These are phyloP conservation scores for Takashimella koratensis DNA, from an alignment of 1,284 basidiomycete genomes.

Conservation along the genomic window DNA sequence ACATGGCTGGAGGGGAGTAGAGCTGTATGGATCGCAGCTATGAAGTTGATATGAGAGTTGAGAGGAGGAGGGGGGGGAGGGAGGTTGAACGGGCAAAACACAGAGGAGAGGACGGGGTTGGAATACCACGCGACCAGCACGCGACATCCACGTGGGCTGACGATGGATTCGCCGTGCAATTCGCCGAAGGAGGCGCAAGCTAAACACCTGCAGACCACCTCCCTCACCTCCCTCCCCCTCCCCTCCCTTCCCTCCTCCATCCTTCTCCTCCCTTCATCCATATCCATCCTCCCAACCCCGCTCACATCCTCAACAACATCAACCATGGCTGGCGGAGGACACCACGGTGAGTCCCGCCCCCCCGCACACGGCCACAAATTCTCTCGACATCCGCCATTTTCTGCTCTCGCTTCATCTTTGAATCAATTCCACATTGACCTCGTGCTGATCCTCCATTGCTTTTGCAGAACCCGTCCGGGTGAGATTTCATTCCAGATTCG, in stretches of 20 bases:
- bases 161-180: neutral
- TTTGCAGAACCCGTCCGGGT: constrained; percentile 41
- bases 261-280: neutral
- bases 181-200: neutral
- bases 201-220: neutral
- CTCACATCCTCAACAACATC: neutral
- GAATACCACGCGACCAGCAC: no score
- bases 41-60: no score
- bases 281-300: neutral
- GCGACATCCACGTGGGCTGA: no score
- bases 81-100: no score
- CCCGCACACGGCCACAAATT: no score
- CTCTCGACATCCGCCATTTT: neutral
- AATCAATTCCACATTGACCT: no score
- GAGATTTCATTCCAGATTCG: constrained; percentile 1
- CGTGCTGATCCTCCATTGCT: no score
- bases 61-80: no score
- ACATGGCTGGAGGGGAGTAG: no score
- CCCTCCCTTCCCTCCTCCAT: neutral
- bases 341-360: constrained; percentile 9
- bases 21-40: no score
- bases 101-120: no score
- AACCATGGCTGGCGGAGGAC: constrained; percentile 4
- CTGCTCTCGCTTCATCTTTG: no score
- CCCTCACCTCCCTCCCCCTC: neutral